Base-by-base conservation (phyloP, 495 filamentous ascomycete genomes). In the Lentithecium fluviatile region DNA sequence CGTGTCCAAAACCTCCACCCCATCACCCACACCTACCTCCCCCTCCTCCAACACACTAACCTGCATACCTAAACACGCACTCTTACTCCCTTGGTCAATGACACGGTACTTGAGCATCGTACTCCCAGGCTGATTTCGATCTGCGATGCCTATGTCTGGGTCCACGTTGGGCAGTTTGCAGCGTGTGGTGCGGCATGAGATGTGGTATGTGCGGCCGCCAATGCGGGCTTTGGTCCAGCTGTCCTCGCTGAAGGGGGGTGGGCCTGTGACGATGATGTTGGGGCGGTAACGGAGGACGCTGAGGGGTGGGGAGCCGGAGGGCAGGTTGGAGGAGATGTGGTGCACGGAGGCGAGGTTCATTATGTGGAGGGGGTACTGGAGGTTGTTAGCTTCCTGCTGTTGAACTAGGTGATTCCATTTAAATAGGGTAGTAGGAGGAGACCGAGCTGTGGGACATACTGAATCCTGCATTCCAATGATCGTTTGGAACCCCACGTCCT, bases 81-180 rank as follows among this genome's bases (percentile, higher is more conserved):
- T 79, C 21, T 78, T 79, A 45, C 88, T 84, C 5, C 92, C 91
- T 13, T 77, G 73, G 75, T 96, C 92, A 42, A 97, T 85, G 25
- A 80, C 71, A 29, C 91, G 79, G 73, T 86, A 88, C 17, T 74
- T 78, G 53, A 85, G 78, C 70, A 96, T 70, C 12, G 89, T 87
- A 36, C 73, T 74, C 73, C 91, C 86, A 15, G 92, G 91, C 75
- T 97, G 87, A 6, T 73, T 76, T 2, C 72, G 71, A 71, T 96
- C 88, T 50, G 82, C 80, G n/a, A 80, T 66, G 0, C 90, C 93
- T 2, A 83, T 90, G 19, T 77, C 78, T 15, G 80, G 90, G 73
- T 95, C 82, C 1, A 92, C 87, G 67, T 96, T 96, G 5, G 91
- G 91, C 55, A 96, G 71, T 52, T 83, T 85, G 72, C 92, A 96